These are phyloP conservation scores for Hyparrhenia diplandra DNA, from an alignment of 176 grass and related monocot genomes.

Conservation along the genomic window DNA sequence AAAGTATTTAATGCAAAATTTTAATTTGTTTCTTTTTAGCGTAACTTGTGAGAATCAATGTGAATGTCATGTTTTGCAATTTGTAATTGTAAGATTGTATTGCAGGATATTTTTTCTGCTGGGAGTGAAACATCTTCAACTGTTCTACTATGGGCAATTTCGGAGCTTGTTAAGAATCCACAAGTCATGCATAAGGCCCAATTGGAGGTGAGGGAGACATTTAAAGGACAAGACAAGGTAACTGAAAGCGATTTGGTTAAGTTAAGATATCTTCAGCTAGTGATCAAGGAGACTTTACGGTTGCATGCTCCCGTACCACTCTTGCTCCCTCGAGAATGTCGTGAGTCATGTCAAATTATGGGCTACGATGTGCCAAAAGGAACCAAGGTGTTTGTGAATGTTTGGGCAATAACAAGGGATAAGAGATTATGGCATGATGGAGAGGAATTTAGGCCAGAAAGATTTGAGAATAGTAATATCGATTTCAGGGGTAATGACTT, in stretches of 20 bases:
- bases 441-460: slow-evolving; percentile 20
- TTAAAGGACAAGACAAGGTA: background rate
- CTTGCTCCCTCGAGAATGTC: slow-evolving; percentile 20
- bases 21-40: too few species aligned
- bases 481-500: slow-evolving; percentile 23
- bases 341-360: background rate
- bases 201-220: too few species aligned
- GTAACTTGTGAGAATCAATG: too few species aligned
- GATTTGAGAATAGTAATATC: background rate
- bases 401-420: slow-evolving; percentile 24
- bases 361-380: slow-evolving; percentile 37
- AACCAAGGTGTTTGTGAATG: slow-evolving; percentile 26
- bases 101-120: too few species aligned
- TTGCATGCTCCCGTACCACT: slow-evolving; percentile 34
- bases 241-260: background rate
- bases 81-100: too few species aligned
- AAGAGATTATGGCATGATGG: background rate
- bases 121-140: too few species aligned
- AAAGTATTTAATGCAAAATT: too few species aligned
- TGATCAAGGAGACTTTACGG: slow-evolving; percentile 42
- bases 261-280: slow-evolving; percentile 14
- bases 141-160: too few species aligned
- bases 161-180: too few species aligned
- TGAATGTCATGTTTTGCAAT: too few species aligned
- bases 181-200: too few species aligned